A percentile compares a stretch with the other conserved stretches of the same genome.
phyloP scores from a whole-genome alignment of 768 basidiomycete species.

The Agrocybe pediades region DNA sequence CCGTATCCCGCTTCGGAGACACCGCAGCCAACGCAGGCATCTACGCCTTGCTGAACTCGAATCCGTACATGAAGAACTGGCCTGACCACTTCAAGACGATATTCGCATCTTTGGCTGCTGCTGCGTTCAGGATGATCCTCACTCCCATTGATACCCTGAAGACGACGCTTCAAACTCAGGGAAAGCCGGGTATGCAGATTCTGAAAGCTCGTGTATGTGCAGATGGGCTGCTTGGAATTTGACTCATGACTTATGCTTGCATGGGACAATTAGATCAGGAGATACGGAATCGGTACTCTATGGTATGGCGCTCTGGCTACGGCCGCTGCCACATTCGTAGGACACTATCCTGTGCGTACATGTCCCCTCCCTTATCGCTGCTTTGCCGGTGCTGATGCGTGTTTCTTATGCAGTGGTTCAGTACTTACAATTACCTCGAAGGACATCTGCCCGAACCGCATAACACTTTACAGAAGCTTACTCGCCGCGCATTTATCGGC shows the following conservation, averaged over 20 bases:
- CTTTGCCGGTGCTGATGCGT: background rate
- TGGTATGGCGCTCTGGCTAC: conserved; percentile 95
- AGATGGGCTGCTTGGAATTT: background rate
- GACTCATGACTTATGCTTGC: background rate
- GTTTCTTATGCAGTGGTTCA: conserved; percentile 65
- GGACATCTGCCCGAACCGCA: conserved; percentile 58
- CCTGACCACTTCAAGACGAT: conserved; percentile 72
- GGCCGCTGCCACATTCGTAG: conserved; percentile 91
- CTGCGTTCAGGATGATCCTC: conserved; percentile 86
- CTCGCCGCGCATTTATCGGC: conserved; percentile 88
- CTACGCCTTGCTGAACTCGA: conserved; percentile 78
- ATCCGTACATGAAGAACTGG: conserved; percentile 66
- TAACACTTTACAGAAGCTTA: conserved; percentile 57
- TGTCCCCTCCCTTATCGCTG: background rate
- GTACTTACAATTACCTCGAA: conserved; percentile 82
- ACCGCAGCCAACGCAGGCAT: conserved; percentile 95
- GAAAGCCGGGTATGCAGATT: conserved; percentile 65
- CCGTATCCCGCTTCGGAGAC: conserved; percentile 87
- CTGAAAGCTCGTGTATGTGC: conserved; percentile 60
- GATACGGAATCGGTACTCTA: conserved; percentile 73
- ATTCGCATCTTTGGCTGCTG: conserved; percentile 79
- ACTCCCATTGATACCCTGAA: conserved; percentile 94
- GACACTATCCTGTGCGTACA: conserved; percentile 75
- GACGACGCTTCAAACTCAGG: conserved; percentile 94
- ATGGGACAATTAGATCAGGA: conserved; percentile 51